Evolutionary conservation across 2,329 filamentous ascomycete species (phyloP).

Genomic region (Aureobasidium melanogenum): DNA sequence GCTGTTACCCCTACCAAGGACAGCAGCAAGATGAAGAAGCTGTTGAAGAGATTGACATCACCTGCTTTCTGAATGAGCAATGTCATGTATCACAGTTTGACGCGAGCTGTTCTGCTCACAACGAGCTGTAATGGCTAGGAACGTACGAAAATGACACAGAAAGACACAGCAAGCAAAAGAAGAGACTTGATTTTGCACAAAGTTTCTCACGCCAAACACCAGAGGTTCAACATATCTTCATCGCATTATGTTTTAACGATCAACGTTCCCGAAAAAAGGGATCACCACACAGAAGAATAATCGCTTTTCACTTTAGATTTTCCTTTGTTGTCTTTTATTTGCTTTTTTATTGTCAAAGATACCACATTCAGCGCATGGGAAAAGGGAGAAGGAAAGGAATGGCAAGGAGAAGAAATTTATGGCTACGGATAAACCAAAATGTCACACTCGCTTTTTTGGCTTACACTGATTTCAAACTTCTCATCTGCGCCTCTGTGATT

Average conservation of each 20-base stretch:
- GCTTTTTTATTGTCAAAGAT: constrained; percentile 5
- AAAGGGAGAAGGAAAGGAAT: background rate
- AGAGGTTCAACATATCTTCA: background rate
- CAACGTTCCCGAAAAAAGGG: background rate
- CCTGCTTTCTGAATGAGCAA: background rate
- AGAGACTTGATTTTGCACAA: background rate
- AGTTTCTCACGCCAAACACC: background rate
- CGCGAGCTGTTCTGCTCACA: background rate
- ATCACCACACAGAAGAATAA: background rate
- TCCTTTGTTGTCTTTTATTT: background rate
- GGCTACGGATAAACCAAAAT: constrained; percentile 1
- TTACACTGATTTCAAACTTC: background rate
- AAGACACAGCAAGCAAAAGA: background rate
- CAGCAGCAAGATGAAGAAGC: constrained; percentile 5
- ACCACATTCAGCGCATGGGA: constrained; percentile 2
- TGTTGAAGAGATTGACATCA: constrained; percentile 8
- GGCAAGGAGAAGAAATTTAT: background rate
- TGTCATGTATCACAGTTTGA: background rate
- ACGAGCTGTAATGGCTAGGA: background rate
- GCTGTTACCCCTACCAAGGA: constrained; percentile 19
- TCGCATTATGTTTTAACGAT: constrained; percentile 6
- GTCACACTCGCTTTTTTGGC: background rate
- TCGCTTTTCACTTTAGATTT: background rate
- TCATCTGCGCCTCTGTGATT: background rate
- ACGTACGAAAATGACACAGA: background rate